A percentile compares a stretch with the other conserved stretches of the same genome.
Evolutionary conservation across 2,329 filamentous ascomycete species (phyloP).

Genomic region (Pseudogymnoascus sp.): DNA sequence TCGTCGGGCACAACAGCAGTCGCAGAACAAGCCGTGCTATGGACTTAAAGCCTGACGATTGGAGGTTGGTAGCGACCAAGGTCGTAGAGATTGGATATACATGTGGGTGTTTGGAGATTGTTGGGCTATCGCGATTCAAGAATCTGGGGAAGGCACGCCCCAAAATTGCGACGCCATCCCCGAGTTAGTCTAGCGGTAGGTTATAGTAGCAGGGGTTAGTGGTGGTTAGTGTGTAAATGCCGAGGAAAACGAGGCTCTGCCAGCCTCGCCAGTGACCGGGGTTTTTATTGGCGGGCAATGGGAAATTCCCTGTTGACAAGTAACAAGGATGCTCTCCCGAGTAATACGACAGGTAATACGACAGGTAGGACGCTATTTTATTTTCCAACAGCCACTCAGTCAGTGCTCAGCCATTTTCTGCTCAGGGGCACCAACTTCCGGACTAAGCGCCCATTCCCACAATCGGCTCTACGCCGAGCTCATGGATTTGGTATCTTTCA

Average conservation of each 20-base stretch:
- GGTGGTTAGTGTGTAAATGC: not conserved
- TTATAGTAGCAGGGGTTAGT: not conserved
- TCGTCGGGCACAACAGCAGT: not conserved
- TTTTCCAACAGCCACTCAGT: not conserved
- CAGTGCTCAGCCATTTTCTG: not conserved
- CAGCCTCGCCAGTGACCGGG: not conserved
- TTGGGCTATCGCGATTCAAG: not conserved
- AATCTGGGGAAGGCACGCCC: not conserved
- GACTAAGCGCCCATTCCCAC: not conserved
- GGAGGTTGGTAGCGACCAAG: not conserved
- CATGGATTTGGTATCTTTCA: not conserved
- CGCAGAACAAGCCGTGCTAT: not conserved
- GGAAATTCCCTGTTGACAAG: not conserved
- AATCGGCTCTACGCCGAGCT: not conserved
- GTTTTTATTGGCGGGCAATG: not conserved
- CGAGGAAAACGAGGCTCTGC: slow-evolving; percentile 1
- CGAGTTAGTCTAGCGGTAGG: not conserved
- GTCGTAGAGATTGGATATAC: not conserved
- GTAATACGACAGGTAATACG: not conserved
- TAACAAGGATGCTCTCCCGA: not conserved
- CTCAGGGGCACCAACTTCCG: not conserved
- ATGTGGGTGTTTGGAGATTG: not conserved
- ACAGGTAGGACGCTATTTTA: not conserved
- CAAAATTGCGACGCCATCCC: not conserved
- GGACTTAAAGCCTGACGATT: not conserved